These are phyloP conservation scores for Xylaria telfairii DNA, from an alignment of 495 filamentous ascomycete genomes.

Conservation along the genomic window DNA sequence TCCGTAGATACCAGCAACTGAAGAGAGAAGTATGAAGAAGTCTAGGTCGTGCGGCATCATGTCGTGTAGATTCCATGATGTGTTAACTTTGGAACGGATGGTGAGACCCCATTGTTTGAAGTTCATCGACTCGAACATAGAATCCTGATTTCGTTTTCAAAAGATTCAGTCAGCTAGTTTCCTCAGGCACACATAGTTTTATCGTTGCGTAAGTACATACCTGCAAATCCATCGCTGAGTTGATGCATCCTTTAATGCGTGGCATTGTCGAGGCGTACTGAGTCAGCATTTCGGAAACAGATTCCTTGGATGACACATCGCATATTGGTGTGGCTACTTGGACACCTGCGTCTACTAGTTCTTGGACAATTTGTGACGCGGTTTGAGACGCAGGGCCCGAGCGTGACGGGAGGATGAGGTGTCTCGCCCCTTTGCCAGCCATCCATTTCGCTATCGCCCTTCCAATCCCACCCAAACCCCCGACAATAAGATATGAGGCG, in stretches of 20 bases:
- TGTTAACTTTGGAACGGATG: constrained; percentile 44
- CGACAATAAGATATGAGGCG: constrained; percentile 46
- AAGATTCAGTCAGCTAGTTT: not conserved
- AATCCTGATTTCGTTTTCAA: not conserved
- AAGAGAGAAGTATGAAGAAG: constrained; percentile 63
- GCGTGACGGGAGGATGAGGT: constrained; percentile 55
- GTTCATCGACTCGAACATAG: not conserved
- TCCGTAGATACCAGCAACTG: constrained; percentile 55
- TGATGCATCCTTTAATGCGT: constrained; percentile 2
- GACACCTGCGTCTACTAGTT: not conserved
- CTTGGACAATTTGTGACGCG: not conserved
- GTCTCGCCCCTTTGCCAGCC: constrained; percentile 51
- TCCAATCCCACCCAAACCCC: constrained; percentile 53
- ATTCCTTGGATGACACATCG: not conserved
- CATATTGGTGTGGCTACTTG: not conserved
- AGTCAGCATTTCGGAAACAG: not conserved
- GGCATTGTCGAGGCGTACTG: not conserved
- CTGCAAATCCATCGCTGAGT: not conserved
- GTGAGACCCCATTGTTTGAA: not conserved
- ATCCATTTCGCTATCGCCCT: constrained; percentile 54
- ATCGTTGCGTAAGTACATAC: not conserved
- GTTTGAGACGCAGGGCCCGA: not conserved
- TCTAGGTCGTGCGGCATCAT: constrained; percentile 47
- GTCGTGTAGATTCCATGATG: constrained; percentile 43
- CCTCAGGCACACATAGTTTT: not conserved